phyloP scores from a whole-genome alignment of 176 grass and related monocot species.

The Rhynchospora breviuscula region DNA sequence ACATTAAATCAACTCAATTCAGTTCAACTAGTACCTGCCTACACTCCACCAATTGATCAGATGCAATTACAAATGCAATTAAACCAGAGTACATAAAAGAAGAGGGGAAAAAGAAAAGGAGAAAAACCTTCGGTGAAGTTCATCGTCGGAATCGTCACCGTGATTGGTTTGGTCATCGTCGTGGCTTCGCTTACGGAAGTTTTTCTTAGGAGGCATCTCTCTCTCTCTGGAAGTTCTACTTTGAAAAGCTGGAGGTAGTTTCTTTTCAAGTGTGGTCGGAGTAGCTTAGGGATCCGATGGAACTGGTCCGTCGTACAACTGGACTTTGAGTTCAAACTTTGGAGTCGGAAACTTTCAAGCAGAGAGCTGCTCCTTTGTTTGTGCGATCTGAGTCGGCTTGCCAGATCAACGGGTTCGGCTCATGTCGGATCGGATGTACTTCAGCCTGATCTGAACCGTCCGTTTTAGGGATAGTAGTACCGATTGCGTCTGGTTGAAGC shows the following conservation, averaged over 20 bases:
- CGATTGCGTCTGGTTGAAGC: no score
- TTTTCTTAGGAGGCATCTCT: slow-evolving; percentile 27
- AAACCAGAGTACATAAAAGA: neutral
- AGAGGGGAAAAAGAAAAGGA: no score
- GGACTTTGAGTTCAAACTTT: neutral
- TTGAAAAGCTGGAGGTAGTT: neutral
- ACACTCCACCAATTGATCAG: neutral
- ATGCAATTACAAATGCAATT: neutral
- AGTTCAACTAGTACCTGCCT: neutral
- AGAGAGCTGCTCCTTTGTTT: neutral
- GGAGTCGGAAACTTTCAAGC: no score
- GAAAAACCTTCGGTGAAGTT: slow-evolving; percentile 3
- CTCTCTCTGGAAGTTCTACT: neutral
- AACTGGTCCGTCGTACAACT: neutral
- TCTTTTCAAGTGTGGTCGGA: neutral
- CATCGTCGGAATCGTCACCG: slow-evolving; percentile 47
- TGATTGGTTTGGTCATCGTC: slow-evolving; percentile 42
- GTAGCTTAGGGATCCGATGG: neutral
- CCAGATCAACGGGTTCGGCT: neutral
- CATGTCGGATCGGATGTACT: no score
- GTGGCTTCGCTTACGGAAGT: slow-evolving; percentile 61
- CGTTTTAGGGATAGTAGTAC: no score
- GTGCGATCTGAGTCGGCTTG: neutral
- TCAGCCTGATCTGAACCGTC: no score
- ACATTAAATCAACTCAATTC: neutral